A percentile compares a stretch with the other conserved stretches of the same genome.
phyloP scores from a whole-genome alignment of 768 basidiomycete species.

The Amyloporia xantha region DNA sequence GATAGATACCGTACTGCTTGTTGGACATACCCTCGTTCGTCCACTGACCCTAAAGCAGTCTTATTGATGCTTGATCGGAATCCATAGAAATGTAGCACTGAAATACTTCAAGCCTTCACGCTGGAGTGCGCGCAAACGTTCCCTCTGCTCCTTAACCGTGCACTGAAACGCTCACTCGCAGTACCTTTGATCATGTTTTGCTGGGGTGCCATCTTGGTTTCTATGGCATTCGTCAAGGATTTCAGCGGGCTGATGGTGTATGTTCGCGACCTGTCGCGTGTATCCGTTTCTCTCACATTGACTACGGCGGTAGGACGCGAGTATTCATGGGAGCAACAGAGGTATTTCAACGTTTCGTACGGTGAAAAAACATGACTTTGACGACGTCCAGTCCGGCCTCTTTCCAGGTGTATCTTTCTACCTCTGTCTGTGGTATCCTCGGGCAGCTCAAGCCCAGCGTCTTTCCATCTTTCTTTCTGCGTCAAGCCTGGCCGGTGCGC shows the following conservation, averaged over 20 bases:
- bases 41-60: background rate
- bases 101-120: slow-evolving; percentile 5
- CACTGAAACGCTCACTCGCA: background rate
- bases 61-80: background rate
- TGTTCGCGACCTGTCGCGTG: background rate
- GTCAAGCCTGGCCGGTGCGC: slow-evolving; percentile 6
- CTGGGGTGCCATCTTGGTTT: slow-evolving; percentile 6
- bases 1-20: slow-evolving; percentile 8
- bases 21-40: slow-evolving; percentile 9
- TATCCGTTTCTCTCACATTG: background rate
- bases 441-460: slow-evolving; percentile 4
- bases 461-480: slow-evolving; percentile 7
- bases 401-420: slow-evolving; percentile 13
- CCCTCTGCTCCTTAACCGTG: background rate
- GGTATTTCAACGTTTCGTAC: background rate
- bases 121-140: slow-evolving; percentile 4
- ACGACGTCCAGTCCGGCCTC: slow-evolving; percentile 3
- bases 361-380: background rate
- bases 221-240: slow-evolving; percentile 8
- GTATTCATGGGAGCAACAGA: slow-evolving; percentile 5
- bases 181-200: slow-evolving; percentile 9
- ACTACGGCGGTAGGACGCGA: background rate
- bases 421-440: slow-evolving; percentile 11
- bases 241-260: slow-evolving; percentile 5
- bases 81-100: slow-evolving; percentile 5